A percentile compares a stretch with the other conserved stretches of the same genome.
phyloP scores from a whole-genome alignment of 148 eudicot genomes.

The Camellia sinensis region DNA sequence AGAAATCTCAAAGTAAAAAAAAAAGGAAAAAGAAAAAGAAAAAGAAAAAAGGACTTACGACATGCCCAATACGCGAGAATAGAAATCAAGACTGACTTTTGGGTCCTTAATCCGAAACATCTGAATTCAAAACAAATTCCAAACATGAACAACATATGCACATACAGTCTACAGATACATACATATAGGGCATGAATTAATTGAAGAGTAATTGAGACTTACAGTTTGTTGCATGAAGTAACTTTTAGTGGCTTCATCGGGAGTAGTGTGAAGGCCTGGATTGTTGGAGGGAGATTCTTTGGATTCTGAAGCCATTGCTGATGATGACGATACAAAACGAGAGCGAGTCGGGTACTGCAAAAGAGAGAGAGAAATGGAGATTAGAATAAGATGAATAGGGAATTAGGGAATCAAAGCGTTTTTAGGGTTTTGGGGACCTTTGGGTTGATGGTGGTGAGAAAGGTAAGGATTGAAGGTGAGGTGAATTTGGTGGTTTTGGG shows the following conservation, averaged over 20 bases:
- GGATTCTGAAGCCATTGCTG: conserved; percentile 50
- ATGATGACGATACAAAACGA: conserved; percentile 31
- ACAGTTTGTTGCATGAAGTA: conserved; percentile 94
- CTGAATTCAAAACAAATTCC: conserved; percentile 36
- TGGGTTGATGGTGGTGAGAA: conserved; percentile 24
- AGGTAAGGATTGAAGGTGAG: conserved; percentile 16
- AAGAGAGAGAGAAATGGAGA: neutral
- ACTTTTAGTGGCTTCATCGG: conserved; percentile 73
- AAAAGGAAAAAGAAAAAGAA: neutral
- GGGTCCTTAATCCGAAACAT: conserved; percentile 96
- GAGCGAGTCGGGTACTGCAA: conserved; percentile 34
- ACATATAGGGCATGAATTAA: neutral
- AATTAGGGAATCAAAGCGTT: neutral
- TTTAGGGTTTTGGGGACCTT: conserved; percentile 22
- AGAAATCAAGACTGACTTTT: conserved; percentile 82
- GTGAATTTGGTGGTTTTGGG: conserved; percentile 14
- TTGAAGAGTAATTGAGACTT: neutral
- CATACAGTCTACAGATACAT: neutral
- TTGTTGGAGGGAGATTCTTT: conserved; percentile 72
- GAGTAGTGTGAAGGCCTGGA: conserved; percentile 62
- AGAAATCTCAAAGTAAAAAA: neutral
- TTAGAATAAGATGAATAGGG: neutral
- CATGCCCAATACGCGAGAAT: conserved; percentile 93
- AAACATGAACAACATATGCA: neutral
- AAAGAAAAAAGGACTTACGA: conserved; percentile 56